These are phyloP conservation scores for Misopates orontium DNA, from an alignment of 257 asterid genomes.

Conservation along the genomic window DNA sequence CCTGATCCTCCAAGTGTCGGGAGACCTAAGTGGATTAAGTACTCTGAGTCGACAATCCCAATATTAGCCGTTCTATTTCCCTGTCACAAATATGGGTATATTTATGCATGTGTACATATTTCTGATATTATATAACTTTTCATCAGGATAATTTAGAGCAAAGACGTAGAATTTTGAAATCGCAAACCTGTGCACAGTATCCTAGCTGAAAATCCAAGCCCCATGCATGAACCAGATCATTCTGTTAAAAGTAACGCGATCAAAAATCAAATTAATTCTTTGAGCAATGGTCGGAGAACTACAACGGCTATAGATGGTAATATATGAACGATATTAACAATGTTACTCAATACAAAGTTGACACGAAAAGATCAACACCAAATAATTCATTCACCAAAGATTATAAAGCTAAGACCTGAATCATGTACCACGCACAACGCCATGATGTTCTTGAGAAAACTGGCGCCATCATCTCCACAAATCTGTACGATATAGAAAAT, in stretches of 20 bases:
- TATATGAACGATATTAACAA: not conserved
- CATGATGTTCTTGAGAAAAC: conserved; percentile 70
- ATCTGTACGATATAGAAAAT: conserved; percentile 33
- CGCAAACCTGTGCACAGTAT: conserved; percentile 68
- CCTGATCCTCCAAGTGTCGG: conserved; percentile 74
- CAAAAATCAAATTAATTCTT: not conserved
- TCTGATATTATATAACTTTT: not conserved
- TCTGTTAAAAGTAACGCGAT: conserved; percentile 36
- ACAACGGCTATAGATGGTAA: not conserved
- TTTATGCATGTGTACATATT: not conserved
- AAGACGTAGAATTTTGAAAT: not conserved
- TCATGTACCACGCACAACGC: conserved; percentile 79
- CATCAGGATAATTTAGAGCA: not conserved
- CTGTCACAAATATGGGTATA: conserved; percentile 32
- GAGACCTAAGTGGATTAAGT: conserved; percentile 58
- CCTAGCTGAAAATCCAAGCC: conserved; percentile 78
- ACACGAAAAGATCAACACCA: too few species aligned
- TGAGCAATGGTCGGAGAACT: not conserved
- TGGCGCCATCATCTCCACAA: conserved; percentile 89
- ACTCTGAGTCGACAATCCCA: conserved; percentile 75
- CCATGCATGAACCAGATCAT: conserved; percentile 72
- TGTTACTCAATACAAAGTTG: not conserved
- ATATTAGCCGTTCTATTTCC: conserved; percentile 61
- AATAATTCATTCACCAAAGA: not conserved
- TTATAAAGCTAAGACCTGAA: conserved; percentile 53